A percentile compares a stretch with the other conserved stretches of the same genome.
phyloP scores from a whole-genome alignment of 768 basidiomycete species.

The Hypsizygus marmoreus region DNA sequence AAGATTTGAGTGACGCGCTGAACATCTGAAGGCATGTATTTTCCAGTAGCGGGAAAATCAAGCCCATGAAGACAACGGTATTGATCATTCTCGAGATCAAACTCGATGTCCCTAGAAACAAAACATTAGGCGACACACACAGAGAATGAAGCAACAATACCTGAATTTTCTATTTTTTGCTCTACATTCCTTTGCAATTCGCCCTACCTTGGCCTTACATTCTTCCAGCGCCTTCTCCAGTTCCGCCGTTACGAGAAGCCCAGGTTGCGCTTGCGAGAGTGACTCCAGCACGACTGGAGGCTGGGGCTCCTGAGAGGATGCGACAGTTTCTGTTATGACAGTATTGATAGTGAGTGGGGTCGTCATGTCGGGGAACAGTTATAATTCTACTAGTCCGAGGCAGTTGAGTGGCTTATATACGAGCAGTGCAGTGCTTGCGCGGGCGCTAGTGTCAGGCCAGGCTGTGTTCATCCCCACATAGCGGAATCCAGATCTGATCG shows the following conservation, averaged over 20 bases:
- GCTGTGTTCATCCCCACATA: neutral
- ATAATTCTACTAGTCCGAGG: neutral
- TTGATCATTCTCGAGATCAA: too few relatives aligned
- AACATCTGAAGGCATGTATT: too few relatives aligned
- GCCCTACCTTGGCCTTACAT: slow-evolving; percentile 45
- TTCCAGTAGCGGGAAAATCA: too few relatives aligned
- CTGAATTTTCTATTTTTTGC: slow-evolving; percentile 51
- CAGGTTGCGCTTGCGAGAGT: slow-evolving; percentile 37
- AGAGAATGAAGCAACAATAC: too few relatives aligned
- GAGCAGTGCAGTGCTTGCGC: slow-evolving; percentile 7
- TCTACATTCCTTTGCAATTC: slow-evolving; percentile 48
- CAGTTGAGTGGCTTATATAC: slow-evolving; percentile 13
- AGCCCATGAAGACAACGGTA: too few relatives aligned
- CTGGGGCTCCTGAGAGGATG: neutral
- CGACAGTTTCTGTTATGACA: neutral
- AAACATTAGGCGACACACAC: too few relatives aligned
- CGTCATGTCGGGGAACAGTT: slow-evolving; percentile 6
- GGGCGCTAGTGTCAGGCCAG: slow-evolving; percentile 6
- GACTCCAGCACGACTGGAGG: slow-evolving; percentile 15
- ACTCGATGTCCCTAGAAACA: slow-evolving; percentile 9
- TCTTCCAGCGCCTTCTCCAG: slow-evolving; percentile 50
- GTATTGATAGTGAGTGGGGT: slow-evolving; percentile 2
- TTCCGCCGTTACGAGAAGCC: slow-evolving; percentile 49
- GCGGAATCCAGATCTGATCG: slow-evolving; percentile 12
- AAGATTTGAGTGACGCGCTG: too few relatives aligned